A percentile compares a stretch with the other conserved stretches of the same genome.
phyloP scores from a whole-genome alignment of 257 asterid species.

The Nicotiana tabacum region DNA sequence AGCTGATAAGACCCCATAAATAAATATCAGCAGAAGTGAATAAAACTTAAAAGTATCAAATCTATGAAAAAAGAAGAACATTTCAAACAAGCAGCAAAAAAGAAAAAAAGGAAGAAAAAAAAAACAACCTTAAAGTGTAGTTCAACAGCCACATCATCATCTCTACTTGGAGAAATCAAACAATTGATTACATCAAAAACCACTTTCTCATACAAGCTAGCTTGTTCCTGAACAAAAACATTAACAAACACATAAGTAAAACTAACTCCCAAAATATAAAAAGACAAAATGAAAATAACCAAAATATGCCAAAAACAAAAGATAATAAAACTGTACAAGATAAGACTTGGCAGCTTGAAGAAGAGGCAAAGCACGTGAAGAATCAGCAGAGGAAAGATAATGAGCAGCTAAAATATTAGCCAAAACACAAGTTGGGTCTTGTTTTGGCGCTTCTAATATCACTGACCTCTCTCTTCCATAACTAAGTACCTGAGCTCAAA shows the following conservation, averaged over 20 bases:
- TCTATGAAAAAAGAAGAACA: not conserved
- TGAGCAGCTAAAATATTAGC: slow-evolving; percentile 83
- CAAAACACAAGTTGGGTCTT: slow-evolving; percentile 81
- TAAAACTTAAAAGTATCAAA: not conserved
- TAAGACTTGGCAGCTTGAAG: slow-evolving; percentile 63
- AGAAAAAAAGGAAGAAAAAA: not conserved
- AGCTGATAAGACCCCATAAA: not conserved
- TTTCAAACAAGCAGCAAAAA: slow-evolving; percentile 3
- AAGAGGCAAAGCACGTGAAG: slow-evolving; percentile 42
- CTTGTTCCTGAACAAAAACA: slow-evolving; percentile 44
- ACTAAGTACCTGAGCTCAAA: slow-evolving; percentile 52
- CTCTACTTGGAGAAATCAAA: slow-evolving; percentile 61
- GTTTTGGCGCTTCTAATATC: slow-evolving; percentile 78
- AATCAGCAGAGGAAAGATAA: slow-evolving; percentile 48
- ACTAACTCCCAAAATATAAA: not conserved
- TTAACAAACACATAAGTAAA: slow-evolving; percentile 2
- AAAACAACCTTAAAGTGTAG: slow-evolving; percentile 57
- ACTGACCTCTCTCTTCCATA: slow-evolving; percentile 79
- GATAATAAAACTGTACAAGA: slow-evolving; percentile 39
- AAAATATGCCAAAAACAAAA: not conserved
- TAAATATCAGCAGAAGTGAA: not conserved
- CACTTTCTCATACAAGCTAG: slow-evolving; percentile 65
- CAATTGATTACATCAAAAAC: slow-evolving; percentile 51
- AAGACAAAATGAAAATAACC: not conserved
- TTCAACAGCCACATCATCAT: slow-evolving; percentile 78